phyloP scores from a whole-genome alignment of 2,329 filamentous ascomycete genomes.

The Bisporella sp. region DNA sequence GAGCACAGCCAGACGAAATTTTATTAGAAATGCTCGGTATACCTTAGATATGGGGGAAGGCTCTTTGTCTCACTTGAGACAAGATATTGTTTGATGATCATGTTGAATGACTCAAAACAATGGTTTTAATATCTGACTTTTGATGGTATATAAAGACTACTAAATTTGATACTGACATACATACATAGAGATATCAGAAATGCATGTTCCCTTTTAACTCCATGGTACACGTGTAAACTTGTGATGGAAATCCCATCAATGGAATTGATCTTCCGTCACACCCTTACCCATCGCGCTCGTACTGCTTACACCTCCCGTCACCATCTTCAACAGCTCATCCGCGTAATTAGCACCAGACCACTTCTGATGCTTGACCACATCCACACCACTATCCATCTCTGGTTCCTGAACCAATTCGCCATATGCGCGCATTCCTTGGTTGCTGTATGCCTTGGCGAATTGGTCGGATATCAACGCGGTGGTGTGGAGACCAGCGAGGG shows the following conservation, averaged over 20 bases:
- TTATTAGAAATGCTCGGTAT: no score
- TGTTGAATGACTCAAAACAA: no score
- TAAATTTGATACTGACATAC: no score
- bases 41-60: no score
- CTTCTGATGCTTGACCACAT: conserved; percentile 98
- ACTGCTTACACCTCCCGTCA: conserved; percentile 83
- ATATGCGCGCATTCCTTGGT: conserved; percentile 89
- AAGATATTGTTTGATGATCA: no score
- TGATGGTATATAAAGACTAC: no score
- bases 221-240: no score
- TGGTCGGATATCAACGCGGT: conserved; percentile 87
- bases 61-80: no score
- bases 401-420: conserved; percentile 97
- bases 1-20: no score
- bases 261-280: conserved; percentile 97
- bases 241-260: conserved; percentile 27
- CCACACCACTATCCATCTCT: conserved; percentile 83
- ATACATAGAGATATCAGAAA: no score
- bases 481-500: conserved; percentile 92
- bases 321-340: conserved; percentile 95
- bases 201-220: no score
- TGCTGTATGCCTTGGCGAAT: conserved; percentile 76
- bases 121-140: no score
- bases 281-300: conserved; percentile 97
- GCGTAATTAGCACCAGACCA: conserved; percentile 95